phyloP scores from a whole-genome alignment of 345 rosid species.

The Passiflora organensis region DNA sequence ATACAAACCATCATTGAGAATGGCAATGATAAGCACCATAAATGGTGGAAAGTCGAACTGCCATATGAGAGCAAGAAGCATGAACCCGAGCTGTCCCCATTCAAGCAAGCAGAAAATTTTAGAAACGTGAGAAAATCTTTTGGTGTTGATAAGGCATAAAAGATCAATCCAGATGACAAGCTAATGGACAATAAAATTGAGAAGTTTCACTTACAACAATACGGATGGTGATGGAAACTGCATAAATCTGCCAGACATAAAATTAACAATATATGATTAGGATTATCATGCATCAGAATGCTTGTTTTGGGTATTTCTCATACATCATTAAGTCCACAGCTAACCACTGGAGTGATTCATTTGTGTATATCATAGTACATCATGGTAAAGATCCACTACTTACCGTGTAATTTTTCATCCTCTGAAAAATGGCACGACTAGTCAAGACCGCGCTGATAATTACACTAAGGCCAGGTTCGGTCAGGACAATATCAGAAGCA shows the following conservation, averaged over 20 bases:
- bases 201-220: conserved; percentile 41
- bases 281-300: too few relatives aligned
- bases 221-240: conserved; percentile 58
- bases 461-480: conserved; percentile 78
- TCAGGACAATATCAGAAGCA: conserved; percentile 73
- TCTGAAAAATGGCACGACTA: conserved; percentile 76
- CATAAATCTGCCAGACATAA: conserved; percentile 36
- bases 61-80: conserved; percentile 82
- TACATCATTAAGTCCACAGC: too few relatives aligned
- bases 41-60: neutral
- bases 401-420: conserved; percentile 78
- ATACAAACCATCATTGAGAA: conserved; percentile 52
- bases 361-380: too few relatives aligned
- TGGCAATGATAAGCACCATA: conserved; percentile 72
- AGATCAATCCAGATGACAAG: too few relatives aligned
- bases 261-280: too few relatives aligned
- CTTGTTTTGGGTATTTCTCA: too few relatives aligned
- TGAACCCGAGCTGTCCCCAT: conserved; percentile 49
- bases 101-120: too few relatives aligned
- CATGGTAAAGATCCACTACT: too few relatives aligned
- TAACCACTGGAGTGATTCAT: too few relatives aligned
- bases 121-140: too few relatives aligned
- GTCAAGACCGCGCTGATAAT: conserved; percentile 70
- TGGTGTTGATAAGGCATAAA: too few relatives aligned
- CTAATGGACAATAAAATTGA: too few relatives aligned